Conservation (phyloP, 345 rosid species). For the Conringia planisiliqua region DNA sequence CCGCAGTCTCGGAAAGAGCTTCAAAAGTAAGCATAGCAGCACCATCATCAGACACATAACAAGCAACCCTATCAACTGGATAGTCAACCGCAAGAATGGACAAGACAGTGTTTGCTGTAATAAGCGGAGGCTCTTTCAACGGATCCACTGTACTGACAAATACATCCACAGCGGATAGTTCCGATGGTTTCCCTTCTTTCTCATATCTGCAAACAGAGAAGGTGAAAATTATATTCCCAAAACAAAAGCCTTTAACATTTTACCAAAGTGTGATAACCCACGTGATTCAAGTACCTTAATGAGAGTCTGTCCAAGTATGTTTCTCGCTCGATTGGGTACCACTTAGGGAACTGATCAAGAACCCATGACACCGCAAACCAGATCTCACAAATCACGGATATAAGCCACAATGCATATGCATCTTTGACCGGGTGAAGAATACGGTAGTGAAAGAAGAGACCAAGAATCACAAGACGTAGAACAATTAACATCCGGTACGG, state of each 20-base stretch:
- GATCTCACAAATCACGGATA: conserved; percentile 94
- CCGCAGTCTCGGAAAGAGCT: conserved; percentile 97
- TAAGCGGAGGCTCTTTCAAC: conserved; percentile 93
- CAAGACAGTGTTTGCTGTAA: conserved; percentile 96
- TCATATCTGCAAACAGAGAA: conserved; percentile 62
- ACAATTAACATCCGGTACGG: conserved; percentile 86
- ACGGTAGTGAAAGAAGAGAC: conserved; percentile 90
- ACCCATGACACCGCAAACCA: conserved; percentile 99
- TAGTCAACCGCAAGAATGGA: conserved; percentile 98
- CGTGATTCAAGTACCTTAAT: conserved; percentile 53
- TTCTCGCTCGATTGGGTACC: conserved; percentile 88
- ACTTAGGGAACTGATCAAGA: conserved; percentile 97
- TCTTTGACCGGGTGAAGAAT: conserved; percentile 84
- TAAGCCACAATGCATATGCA: conserved; percentile 94
- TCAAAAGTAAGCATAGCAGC: conserved; percentile 99
- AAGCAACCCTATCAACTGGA: conserved; percentile 89
- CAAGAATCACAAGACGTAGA: conserved; percentile 83
- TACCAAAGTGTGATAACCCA: not conserved
- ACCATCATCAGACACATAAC: conserved; percentile 99
- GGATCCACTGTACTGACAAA: conserved; percentile 99
- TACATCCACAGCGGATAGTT: conserved; percentile 69
- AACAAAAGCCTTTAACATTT: not conserved
- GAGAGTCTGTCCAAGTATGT: conserved; percentile 95
- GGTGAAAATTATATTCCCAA: not conserved
- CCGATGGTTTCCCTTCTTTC: conserved; percentile 94